These are phyloP conservation scores for Verticillium longisporum DNA, from an alignment of 2,329 filamentous ascomycete genomes.

Conservation along the genomic window DNA sequence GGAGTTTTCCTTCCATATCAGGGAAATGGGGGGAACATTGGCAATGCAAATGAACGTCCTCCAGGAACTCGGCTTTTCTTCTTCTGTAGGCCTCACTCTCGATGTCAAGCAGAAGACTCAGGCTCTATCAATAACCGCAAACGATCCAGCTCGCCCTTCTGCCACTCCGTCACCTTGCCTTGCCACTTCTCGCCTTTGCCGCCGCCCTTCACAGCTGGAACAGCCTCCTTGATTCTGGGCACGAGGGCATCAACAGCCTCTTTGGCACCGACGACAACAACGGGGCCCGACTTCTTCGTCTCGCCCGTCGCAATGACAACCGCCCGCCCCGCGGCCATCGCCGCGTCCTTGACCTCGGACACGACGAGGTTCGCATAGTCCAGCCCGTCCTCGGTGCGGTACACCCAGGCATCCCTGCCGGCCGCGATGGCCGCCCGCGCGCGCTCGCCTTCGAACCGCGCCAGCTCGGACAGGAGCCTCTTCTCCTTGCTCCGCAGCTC, in stretches of 20 bases:
- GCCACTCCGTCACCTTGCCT: constrained; percentile 21
- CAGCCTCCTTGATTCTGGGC: constrained; percentile 9
- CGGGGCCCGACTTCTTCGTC: constrained; percentile 13
- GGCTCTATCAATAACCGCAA: constrained; percentile 11
- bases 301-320: constrained; percentile 19
- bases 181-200: constrained; percentile 23
- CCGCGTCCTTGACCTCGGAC: constrained; percentile 14
- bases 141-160: constrained; percentile 13
- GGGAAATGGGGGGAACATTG: too few relatives aligned
- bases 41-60: too few relatives aligned
- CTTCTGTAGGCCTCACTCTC: too few relatives aligned
- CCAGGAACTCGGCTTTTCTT: too few relatives aligned
- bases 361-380: constrained; percentile 23
- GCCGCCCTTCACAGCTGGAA: constrained; percentile 19
- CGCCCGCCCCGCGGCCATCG: constrained; percentile 1
- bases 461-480: constrained; percentile 20
- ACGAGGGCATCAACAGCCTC: constrained; percentile 12
- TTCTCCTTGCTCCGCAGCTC: constrained; percentile 17
- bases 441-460: constrained; percentile 19
- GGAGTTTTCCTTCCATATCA: too few relatives aligned
- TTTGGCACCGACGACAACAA: constrained; percentile 18
- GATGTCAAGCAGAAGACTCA: background rate
- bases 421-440: constrained; percentile 9
- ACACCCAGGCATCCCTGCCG: constrained; percentile 15
- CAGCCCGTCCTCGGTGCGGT: constrained; percentile 16